Percentiles rank a stretch among this genome's conserved stretches.
Conservation (phyloP, 2,329 filamentous ascomycete species). For the Fusarium dlaminii region DNA sequence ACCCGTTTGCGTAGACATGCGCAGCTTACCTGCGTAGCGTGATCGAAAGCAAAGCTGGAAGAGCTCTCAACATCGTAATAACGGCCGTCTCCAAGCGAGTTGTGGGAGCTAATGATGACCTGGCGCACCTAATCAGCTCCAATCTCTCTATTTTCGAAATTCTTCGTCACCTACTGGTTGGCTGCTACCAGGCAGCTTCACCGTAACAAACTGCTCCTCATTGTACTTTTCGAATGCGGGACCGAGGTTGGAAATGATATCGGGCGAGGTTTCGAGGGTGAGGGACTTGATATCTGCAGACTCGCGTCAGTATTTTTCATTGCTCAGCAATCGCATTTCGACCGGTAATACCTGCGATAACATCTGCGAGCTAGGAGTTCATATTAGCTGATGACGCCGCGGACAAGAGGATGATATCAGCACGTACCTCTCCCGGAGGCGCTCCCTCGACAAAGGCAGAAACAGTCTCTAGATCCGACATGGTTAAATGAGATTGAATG, state of each 20-base stretch:
- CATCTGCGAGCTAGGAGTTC: constrained; percentile 77
- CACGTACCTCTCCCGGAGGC: constrained; percentile 90
- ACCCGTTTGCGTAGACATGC: neutral
- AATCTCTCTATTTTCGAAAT: neutral
- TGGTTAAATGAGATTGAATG: constrained; percentile 29
- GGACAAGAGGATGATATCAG: constrained; percentile 19
- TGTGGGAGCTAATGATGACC: constrained; percentile 89
- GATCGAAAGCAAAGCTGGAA: constrained; percentile 89
- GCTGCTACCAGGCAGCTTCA: constrained; percentile 88
- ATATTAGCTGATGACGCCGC: constrained; percentile 45
- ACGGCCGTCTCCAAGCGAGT: constrained; percentile 78
- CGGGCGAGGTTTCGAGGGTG: constrained; percentile 73
- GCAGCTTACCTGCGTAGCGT: constrained; percentile 73
- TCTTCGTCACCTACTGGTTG: constrained; percentile 56
- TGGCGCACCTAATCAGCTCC: constrained; percentile 47
- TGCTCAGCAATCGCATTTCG: neutral
- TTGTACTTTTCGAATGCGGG: constrained; percentile 96
- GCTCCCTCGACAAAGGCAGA: constrained; percentile 93
- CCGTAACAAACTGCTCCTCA: constrained; percentile 89
- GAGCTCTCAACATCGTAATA: constrained; percentile 93
- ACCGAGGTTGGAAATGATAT: constrained; percentile 75
- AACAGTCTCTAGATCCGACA: constrained; percentile 58
- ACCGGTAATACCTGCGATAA: constrained; percentile 76
- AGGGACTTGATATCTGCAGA: constrained; percentile 86
- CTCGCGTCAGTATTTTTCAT: constrained; percentile 31